These are phyloP conservation scores for Scedosporium apiospermum DNA, from an alignment of 2,329 filamentous ascomycete species.

Conservation along the genomic window DNA sequence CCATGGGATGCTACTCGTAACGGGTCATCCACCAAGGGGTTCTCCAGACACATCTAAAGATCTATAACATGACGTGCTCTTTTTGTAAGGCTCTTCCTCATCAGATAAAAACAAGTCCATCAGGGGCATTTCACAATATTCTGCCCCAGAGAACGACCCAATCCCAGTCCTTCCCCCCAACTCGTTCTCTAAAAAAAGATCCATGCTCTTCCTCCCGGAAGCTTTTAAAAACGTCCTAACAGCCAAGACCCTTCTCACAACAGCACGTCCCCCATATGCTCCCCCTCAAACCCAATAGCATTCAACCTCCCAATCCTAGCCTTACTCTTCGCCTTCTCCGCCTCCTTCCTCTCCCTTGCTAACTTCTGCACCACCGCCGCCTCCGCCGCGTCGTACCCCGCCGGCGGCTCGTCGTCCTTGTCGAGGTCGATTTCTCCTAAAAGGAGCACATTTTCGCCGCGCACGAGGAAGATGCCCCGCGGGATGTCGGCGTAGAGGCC, in stretches of 20 bases:
- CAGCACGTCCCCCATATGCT: constrained; percentile 67
- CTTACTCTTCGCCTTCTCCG: constrained; percentile 67
- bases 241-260: constrained; percentile 34
- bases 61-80: neutral
- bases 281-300: constrained; percentile 77
- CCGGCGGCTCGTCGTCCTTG: constrained; percentile 78
- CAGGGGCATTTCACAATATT: constrained; percentile 55
- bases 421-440: constrained; percentile 96
- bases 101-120: neutral
- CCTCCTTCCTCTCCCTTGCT: constrained; percentile 60
- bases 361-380: constrained; percentile 61
- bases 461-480: constrained; percentile 80
- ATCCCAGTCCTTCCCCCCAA: neutral
- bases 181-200: neutral
- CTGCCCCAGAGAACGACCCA: constrained; percentile 25
- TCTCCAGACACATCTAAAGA: neutral
- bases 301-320: constrained; percentile 60
- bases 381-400: constrained; percentile 56
- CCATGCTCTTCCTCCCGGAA: neutral
- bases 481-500: constrained; percentile 73
- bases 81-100: too few relatives aligned
- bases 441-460: constrained; percentile 94
- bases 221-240: neutral
- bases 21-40: too few relatives aligned
- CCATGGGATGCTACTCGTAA: too few relatives aligned